A percentile compares a stretch with the other conserved stretches of the same genome.
Evolutionary conservation across 2,329 filamentous ascomycete species (phyloP).

Genomic region (Aspergillus cejpii): DNA sequence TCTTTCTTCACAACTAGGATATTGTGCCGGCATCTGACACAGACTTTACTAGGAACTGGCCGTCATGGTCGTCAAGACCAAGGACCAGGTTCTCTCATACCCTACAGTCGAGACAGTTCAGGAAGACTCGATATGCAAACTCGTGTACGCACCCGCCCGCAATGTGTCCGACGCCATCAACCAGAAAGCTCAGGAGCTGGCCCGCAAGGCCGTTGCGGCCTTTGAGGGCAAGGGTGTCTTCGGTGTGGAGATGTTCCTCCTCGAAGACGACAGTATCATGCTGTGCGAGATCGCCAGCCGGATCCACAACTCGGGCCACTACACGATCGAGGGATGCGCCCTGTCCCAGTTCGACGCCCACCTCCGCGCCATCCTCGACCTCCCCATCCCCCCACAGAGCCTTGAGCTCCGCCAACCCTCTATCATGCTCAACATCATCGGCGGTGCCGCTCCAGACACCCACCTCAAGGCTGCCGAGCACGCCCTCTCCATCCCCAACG

Average conservation of each 20-base stretch:
- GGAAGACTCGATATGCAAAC: slow-evolving; percentile 90
- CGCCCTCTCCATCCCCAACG: slow-evolving; percentile 54
- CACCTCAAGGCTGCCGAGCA: slow-evolving; percentile 54
- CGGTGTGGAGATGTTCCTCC: slow-evolving; percentile 91
- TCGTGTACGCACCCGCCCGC: slow-evolving; percentile 79
- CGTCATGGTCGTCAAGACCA: slow-evolving; percentile 89
- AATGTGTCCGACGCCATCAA: slow-evolving; percentile 56
- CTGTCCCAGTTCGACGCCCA: slow-evolving; percentile 91
- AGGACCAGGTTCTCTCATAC: slow-evolving; percentile 67
- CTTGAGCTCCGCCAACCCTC: slow-evolving; percentile 44
- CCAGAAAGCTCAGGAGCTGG: slow-evolving; percentile 65
- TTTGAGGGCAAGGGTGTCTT: slow-evolving; percentile 90
- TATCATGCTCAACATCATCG: slow-evolving; percentile 52
- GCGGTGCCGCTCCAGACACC: slow-evolving; percentile 53
- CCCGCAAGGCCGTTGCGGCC: slow-evolving; percentile 67
- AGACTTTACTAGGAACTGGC: slow-evolving; percentile 58
- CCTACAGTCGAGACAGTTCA: slow-evolving; percentile 92
- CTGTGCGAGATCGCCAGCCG: slow-evolving; percentile 84
- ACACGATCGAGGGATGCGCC: slow-evolving; percentile 85
- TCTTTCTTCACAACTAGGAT: background rate
- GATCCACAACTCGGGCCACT: slow-evolving; percentile 87
- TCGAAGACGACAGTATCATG: slow-evolving; percentile 63
- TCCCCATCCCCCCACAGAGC: slow-evolving; percentile 52
- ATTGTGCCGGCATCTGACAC: slow-evolving; percentile 8
- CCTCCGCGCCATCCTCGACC: slow-evolving; percentile 70